Evolutionary conservation across 805 yeast species (phyloP).

Genomic region (Sungouiella thailandica): DNA sequence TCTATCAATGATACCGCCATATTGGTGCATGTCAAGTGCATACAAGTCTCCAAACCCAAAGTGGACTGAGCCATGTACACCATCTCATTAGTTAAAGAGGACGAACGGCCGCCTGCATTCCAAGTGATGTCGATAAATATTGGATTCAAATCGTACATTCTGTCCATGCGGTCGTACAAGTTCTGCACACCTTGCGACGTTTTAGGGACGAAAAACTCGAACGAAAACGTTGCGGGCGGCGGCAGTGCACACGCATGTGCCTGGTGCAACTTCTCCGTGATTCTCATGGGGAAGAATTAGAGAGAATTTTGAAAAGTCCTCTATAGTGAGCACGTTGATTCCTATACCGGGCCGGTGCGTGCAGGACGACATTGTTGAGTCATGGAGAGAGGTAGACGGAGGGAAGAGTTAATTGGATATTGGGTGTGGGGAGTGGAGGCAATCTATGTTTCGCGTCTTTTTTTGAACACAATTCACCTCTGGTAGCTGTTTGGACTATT

Average conservation of each 20-base stretch:
- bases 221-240: constrained; percentile 74
- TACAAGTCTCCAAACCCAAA: constrained; percentile 90
- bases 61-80: constrained; percentile 87
- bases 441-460: too few relatives aligned
- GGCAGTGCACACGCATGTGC: constrained; percentile 36
- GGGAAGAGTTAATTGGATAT: too few relatives aligned
- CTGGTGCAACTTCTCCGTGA: constrained; percentile 37
- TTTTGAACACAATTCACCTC: too few relatives aligned
- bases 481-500: too few relatives aligned
- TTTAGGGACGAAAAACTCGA: constrained; percentile 96
- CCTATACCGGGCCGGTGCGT: constrained; percentile 4
- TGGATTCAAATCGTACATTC: constrained; percentile 91
- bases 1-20: constrained; percentile 82
- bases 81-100: constrained; percentile 83
- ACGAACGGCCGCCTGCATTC: constrained; percentile 95
- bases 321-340: constrained; percentile 1
- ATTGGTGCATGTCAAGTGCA: constrained; percentile 96
- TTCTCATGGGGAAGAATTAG: constrained; percentile 26
- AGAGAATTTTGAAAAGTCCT: neutral
- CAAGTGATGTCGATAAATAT: constrained; percentile 94
- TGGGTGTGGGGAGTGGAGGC: too few relatives aligned
- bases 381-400: too few relatives aligned
- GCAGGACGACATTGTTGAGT: too few relatives aligned
- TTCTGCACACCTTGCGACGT: constrained; percentile 96
- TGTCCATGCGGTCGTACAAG: constrained; percentile 92